Evolutionary conservation across 1,284 basidiomycete species (phyloP), one percentile per base, ranked within the genome.

Genomic region (Puccinia triticina): DNA sequence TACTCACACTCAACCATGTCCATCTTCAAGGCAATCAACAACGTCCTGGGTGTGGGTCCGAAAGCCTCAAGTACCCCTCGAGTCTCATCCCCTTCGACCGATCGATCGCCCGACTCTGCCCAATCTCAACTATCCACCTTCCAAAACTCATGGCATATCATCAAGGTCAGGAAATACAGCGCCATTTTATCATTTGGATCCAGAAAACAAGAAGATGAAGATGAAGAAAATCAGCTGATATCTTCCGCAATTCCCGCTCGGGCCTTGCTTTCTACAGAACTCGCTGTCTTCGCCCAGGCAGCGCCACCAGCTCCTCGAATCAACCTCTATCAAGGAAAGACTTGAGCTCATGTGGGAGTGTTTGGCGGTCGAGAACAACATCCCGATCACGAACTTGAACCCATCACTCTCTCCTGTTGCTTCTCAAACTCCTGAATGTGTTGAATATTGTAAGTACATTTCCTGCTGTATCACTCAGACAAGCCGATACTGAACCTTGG

Each of bases 321-420:
- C 71, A 55, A 82, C 79, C 32, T 66, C 71, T n/a, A 64, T 82
- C 79, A 82, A 82, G 40, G 57, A 74, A 37, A 72, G 37, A 48
- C 55, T 75, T 34, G 79, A 82, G n/a, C 50, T 50, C 5, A 61
- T 81, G 55, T 81, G 71, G 79, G 71, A 81, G 59, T 81, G 55
- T 66, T 50, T 81, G 59, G 71, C 71, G 7, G n/a, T 81, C 16
- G 71, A 74, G 50, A 48, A 46, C 26, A 71, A 71, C 29, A 46
- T 71, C n/a, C 69, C 69, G 14, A 55, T 46, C 50, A 61, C 40
- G 10, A 73, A 73, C 59, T 59, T 59, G 21, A 74, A 59, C 61
- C 50, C 48, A 57, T 34, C 55, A 32, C 21, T 40, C 18, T 71
- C 77, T 57, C 10, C 34, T 12, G 14, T 66, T 53, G 37, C n/a